A percentile compares a stretch with the other conserved stretches of the same genome.
These are phyloP conservation scores for Aureobasidium sp. DNA, from an alignment of 2,329 filamentous ascomycete species.

Conservation along the genomic window DNA sequence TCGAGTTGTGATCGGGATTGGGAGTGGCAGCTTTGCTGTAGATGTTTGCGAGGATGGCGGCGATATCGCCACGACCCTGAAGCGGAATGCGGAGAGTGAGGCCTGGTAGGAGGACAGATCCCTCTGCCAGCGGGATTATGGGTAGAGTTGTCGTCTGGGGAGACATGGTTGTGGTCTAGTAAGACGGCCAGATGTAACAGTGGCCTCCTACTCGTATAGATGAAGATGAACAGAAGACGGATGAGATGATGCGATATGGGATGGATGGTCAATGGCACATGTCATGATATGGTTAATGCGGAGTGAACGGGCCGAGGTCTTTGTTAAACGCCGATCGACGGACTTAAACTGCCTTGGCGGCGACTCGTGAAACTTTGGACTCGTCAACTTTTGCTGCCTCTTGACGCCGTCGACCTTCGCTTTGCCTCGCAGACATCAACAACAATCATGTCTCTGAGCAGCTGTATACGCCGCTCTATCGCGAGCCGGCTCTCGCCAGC, in stretches of 20 bases:
- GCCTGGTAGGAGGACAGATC: conserved; percentile 75
- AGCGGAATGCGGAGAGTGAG: conserved; percentile 79
- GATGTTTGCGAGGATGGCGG: conserved; percentile 75
- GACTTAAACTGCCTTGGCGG: neutral
- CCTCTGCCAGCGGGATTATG: conserved; percentile 72
- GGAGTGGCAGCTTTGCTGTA: conserved; percentile 65
- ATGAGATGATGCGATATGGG: neutral
- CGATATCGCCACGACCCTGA: conserved; percentile 75
- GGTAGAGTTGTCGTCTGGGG: conserved; percentile 41
- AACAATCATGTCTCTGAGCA: neutral
- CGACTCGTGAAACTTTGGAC: neutral
- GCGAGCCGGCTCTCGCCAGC: neutral
- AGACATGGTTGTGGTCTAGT: conserved; percentile 8
- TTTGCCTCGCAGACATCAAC: neutral
- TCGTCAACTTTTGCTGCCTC: neutral
- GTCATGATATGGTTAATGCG: neutral
- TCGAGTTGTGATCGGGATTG: conserved; percentile 55
- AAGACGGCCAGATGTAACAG: neutral
- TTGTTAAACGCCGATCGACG: neutral
- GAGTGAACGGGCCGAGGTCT: conserved; percentile 9
- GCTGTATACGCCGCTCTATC: neutral
- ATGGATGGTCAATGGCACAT: neutral
- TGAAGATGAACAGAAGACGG: neutral
- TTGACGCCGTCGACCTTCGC: neutral
- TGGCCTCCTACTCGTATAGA: neutral